These are phyloP conservation scores for Pyrenula massariospora DNA, from an alignment of 495 filamentous ascomycete species.

Conservation along the genomic window DNA sequence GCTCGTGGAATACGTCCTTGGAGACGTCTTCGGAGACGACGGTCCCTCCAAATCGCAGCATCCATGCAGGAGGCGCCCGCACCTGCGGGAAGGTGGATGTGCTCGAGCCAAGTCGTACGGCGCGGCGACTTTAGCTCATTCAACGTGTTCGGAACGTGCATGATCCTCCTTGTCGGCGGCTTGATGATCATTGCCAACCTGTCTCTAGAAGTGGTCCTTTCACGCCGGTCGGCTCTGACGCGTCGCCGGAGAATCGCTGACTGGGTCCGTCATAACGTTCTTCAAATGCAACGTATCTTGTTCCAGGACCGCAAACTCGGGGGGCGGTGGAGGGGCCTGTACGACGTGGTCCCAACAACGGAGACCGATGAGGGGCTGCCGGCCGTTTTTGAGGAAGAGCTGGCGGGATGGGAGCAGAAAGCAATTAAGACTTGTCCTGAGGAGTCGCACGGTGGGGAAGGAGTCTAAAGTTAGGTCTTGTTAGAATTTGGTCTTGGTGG, in stretches of 20 bases:
- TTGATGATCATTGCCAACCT: neutral
- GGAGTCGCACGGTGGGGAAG: no score
- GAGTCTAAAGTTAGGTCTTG: no score
- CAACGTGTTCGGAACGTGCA: neutral
- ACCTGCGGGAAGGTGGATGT: neutral
- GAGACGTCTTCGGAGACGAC: neutral
- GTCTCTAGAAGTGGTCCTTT: neutral
- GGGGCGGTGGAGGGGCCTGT: neutral
- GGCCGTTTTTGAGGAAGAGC: neutral
- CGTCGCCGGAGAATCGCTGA: neutral
- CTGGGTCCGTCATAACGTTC: neutral
- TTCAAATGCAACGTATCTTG: neutral
- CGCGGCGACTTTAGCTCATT: neutral
- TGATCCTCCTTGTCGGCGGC: neutral
- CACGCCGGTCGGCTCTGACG: neutral
- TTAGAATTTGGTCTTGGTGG: no score
- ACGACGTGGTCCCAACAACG: neutral
- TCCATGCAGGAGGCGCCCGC: neutral
- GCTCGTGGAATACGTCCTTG: neutral
- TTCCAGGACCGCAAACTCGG: neutral
- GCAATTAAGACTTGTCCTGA: neutral
- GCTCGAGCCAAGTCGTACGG: neutral
- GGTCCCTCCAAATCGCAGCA: neutral
- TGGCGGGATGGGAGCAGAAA: neutral
- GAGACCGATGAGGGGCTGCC: neutral